Evolutionary conservation across 495 filamentous ascomycete species (phyloP), one percentile per base, ranked within the genome.

Genomic region (Penicillium diatomitis): DNA sequence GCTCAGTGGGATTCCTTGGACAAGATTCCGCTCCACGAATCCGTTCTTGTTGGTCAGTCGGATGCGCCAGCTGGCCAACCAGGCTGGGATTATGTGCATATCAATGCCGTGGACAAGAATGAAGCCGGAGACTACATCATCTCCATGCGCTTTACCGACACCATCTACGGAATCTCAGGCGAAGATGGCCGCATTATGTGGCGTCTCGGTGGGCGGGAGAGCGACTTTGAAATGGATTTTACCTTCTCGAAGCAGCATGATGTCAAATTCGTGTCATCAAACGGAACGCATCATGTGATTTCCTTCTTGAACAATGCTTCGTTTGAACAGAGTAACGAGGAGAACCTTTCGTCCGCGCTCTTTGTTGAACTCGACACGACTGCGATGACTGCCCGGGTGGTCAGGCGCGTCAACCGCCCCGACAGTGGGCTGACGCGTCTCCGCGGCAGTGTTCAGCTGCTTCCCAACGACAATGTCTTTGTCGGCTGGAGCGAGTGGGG

Each of bases 181-280:
- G 68, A 70, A 34, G 69, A 78, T 46, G 79, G 80, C 27, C 61
- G 61, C 27, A 70, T 83, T 51, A 69, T 81, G 48, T 84, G 81
- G 81, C 71, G 74, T 7, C 64, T 84, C 34, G 68, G 76, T 40
- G 80, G 79, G 27, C 44, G 63, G 47, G 56, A 63, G 44, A 57
- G 72, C 46, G 61, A 71, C 38, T 75, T 79, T 38, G 52, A 59
- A 4, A 57, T 54, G 32, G 69, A 73, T 50, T 76, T 77, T 54
- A 63, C 70, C 1, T 83, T 84, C 61, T 75, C 74, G 35, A 77
- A 72, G 53, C 80, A 84, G 59, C 80, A 84, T 52, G 73, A 83
- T 55, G 80, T 73, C 8, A 72, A 78, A 12, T 81, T 75, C 55
- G 47, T 79, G 42, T 66, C 66, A 11, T 71, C 77, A 12, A 63